These are phyloP conservation scores for Yamadazyma sp. DNA, from an alignment of 1,139 yeast genomes.

Conservation along the genomic window DNA sequence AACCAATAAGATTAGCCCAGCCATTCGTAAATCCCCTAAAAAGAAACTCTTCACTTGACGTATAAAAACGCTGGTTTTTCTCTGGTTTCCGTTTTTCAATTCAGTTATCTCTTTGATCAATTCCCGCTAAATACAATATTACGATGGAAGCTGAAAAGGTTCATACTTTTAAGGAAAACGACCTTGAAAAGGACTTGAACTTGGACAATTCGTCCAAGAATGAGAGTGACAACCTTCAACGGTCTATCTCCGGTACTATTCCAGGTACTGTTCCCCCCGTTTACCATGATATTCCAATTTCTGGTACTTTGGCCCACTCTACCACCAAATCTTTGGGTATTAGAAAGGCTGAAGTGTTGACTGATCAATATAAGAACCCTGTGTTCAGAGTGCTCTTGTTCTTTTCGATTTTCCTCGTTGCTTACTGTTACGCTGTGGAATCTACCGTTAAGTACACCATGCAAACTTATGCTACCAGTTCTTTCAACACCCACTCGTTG, in stretches of 20 bases:
- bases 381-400: slow-evolving; percentile 37
- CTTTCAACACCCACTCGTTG: slow-evolving; percentile 59
- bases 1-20: too few species aligned
- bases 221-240: slow-evolving; percentile 1
- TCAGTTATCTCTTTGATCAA: too few species aligned
- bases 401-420: slow-evolving; percentile 54
- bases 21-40: too few species aligned
- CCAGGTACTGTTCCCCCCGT: slow-evolving; percentile 2
- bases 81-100: too few species aligned
- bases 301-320: slow-evolving; percentile 15
- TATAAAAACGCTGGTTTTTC: too few species aligned
- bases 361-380: slow-evolving; percentile 28
- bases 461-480: slow-evolving; percentile 55
- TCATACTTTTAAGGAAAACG: slow-evolving; percentile 10
- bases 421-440: slow-evolving; percentile 71
- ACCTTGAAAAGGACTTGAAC: not conserved
- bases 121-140: too few species aligned
- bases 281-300: slow-evolving; percentile 6
- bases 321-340: slow-evolving; percentile 35
- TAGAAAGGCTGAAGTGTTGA: slow-evolving; percentile 41
- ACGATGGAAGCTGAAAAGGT: slow-evolving; percentile 2
- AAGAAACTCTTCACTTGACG: too few species aligned
- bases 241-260: not conserved
- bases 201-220: slow-evolving; percentile 3
- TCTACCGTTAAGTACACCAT: slow-evolving; percentile 50